Conservation (phyloP, 2,329 filamentous ascomycete species). For the Sphaerostilbella broomeana region DNA sequence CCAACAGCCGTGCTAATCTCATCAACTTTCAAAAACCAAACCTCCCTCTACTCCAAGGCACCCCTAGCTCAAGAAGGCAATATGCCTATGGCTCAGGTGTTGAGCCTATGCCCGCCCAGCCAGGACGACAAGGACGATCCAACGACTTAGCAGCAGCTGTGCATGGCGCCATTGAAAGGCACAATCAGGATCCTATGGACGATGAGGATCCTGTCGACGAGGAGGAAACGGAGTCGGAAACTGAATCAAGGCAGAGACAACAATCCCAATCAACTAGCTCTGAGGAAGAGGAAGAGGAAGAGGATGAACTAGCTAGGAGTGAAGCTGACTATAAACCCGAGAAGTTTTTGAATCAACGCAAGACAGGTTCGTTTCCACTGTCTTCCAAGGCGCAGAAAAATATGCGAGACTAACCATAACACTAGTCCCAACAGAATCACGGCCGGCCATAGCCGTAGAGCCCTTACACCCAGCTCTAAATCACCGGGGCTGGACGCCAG, state of each 20-base stretch:
- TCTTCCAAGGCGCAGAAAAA: too few relatives aligned
- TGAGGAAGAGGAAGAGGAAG: slow-evolving; percentile 16
- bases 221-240: too few relatives aligned
- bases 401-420: too few relatives aligned
- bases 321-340: slow-evolving; percentile 1
- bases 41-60: slow-evolving; percentile 23
- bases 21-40: slow-evolving; percentile 21
- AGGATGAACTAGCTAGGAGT: slow-evolving; percentile 18
- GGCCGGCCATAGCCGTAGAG: neutral
- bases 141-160: slow-evolving; percentile 5
- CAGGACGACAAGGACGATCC: slow-evolving; percentile 4
- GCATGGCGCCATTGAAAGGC: slow-evolving; percentile 5
- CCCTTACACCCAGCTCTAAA: neutral
- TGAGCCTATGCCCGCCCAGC: slow-evolving; percentile 25
- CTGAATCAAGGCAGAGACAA: neutral
- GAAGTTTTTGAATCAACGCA: neutral
- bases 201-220: too few relatives aligned
- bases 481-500: neutral
- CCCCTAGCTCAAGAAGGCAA: slow-evolving; percentile 31
- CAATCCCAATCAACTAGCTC: neutral
- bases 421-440: too few relatives aligned
- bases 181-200: slow-evolving; percentile 8
- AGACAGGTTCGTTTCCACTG: neutral
- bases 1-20: slow-evolving; percentile 1
- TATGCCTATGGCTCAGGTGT: slow-evolving; percentile 33